Conservation (phyloP, 2,329 filamentous ascomycete genomes). For the Aureobasidium sp. region DNA sequence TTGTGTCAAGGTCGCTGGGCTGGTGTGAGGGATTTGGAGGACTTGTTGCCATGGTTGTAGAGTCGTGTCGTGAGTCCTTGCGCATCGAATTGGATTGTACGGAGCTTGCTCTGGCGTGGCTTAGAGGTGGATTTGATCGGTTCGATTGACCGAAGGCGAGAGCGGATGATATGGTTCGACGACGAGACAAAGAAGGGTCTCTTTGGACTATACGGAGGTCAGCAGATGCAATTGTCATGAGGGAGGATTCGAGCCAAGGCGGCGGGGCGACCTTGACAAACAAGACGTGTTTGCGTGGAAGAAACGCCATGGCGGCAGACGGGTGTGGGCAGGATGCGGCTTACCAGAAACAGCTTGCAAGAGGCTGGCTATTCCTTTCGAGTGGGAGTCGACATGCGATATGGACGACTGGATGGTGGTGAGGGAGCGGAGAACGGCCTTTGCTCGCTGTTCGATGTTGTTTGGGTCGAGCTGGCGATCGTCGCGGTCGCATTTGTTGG, state of each 20-base stretch:
- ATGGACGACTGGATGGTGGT: conserved; percentile 66
- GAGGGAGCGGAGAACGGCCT: conserved; percentile 52
- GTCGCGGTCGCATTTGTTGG: conserved; percentile 79
- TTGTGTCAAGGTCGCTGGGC: conserved; percentile 43
- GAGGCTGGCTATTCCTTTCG: conserved; percentile 67
- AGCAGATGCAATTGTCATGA: neutral
- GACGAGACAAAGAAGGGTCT: conserved; percentile 9
- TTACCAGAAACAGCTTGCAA: conserved; percentile 50
- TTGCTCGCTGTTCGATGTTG: conserved; percentile 56
- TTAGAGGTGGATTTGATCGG: conserved; percentile 19
- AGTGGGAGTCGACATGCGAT: conserved; percentile 61
- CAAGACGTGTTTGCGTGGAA: neutral
- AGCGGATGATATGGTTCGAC: conserved; percentile 8
- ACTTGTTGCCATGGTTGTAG: conserved; percentile 22
- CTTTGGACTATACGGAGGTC: neutral
- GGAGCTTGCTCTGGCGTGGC: conserved; percentile 40
- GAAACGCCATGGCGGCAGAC: neutral
- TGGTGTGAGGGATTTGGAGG: conserved; percentile 33
- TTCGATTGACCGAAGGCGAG: neutral
- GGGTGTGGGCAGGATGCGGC: neutral
- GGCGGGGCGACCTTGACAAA: neutral
- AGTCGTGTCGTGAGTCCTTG: conserved; percentile 24
- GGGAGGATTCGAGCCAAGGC: no score
- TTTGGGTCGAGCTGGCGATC: conserved; percentile 63
- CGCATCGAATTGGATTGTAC: conserved; percentile 30